Base-by-base conservation (phyloP, 805 yeast genomes). In the Yamadazyma scolyti region DNA sequence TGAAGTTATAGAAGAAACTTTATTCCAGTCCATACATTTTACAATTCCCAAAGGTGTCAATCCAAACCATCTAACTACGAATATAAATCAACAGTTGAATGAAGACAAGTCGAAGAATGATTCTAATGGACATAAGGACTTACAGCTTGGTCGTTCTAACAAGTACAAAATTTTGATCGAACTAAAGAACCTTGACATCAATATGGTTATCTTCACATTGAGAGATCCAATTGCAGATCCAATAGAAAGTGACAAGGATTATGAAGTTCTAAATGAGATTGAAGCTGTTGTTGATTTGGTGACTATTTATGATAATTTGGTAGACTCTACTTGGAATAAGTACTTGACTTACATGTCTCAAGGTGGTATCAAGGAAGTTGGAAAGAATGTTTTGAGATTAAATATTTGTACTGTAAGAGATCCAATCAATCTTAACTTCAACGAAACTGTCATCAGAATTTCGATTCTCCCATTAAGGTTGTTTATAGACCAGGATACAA, bases 401-500 rank as follows among this genome's bases (percentile, higher is more conserved):
- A 56, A 58, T 4, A 46, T 87, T 25, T 69, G 68, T 12, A 78
- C 77, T 23, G 72, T 84, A 2, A 62, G 86, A 34, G 94, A 95
- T 0, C 72, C 77, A 9, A 60, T 75, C 0, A 51, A 59, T 7
- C 47, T 87, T 20, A 79, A 79, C n/a, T 81, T 85, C 2, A 66
- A 83, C 1, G 97, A 89, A 47, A 50, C 79, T 13, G 58, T 74
- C 2, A 38, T 86, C 27, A 58, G 66, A 16, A 62, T 79, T 1
- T 50, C 66, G 4, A 57, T 86, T 0, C 60, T 83, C 12, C 98
- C 98, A 0, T 48, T 93, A 25, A 65, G 96, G 30, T 55, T 93
- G 10, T 87, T 86, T 51, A 77, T 93, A 25, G 97, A 93, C 54
- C 98, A 93, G 53, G 97, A 90, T 48, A 85, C 97, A 0, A 63